Conservation (phyloP, 1,284 basidiomycete species). For the Grifola frondosa region DNA sequence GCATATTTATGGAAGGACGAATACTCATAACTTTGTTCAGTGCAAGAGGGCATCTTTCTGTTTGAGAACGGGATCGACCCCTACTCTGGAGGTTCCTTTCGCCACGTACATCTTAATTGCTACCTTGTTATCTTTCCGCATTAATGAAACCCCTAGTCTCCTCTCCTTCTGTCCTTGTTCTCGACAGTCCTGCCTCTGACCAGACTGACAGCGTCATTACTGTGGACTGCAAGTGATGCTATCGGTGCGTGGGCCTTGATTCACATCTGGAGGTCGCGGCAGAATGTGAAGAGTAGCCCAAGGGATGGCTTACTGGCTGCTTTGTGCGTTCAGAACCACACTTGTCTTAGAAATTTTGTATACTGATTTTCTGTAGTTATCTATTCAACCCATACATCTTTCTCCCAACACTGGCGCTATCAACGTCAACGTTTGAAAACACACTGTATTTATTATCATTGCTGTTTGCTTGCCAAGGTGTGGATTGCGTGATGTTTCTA, state of each 20-base stretch:
- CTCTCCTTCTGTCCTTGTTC: conserved; percentile 78
- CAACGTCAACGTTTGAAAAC: conserved; percentile 82
- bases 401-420: conserved; percentile 75
- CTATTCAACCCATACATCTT: conserved; percentile 88
- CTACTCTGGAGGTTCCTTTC: conserved; percentile 81
- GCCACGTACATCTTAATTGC: conserved; percentile 62
- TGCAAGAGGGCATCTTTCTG: conserved; percentile 85
- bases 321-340: conserved; percentile 45
- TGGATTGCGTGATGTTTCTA: conserved; percentile 8
- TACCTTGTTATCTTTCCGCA: conserved; percentile 6
- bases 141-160: conserved; percentile 57
- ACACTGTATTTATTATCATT: conserved; percentile 65
- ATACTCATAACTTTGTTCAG: conserved; percentile 41
- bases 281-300: conserved; percentile 42
- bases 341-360: not conserved
- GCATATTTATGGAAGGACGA: not conserved
- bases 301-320: conserved; percentile 61
- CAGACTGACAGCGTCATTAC: conserved; percentile 44
- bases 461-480: conserved; percentile 74
- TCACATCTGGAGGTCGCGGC: conserved; percentile 63
- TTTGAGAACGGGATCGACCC: conserved; percentile 74
- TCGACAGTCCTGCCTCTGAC: conserved; percentile 62
- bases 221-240: conserved; percentile 76
- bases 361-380: conserved; percentile 50
- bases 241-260: conserved; percentile 67